Evolutionary conservation across 116 monocot species (phyloP).

Genomic region (Phalaenopsis hybrid): DNA sequence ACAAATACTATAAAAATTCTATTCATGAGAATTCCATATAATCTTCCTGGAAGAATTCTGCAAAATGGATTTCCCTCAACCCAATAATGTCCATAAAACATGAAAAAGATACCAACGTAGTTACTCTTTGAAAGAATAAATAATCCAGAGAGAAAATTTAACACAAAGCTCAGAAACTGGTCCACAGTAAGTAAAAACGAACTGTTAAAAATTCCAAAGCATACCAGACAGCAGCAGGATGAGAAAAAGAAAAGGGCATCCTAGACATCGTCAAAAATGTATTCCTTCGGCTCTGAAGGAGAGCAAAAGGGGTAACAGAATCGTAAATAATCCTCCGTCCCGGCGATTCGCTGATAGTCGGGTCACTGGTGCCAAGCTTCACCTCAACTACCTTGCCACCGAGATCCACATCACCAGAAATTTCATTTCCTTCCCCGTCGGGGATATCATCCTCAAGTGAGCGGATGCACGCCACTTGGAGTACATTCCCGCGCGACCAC

Average conservation of each 20-base stretch:
- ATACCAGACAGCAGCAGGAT: conserved; percentile 40
- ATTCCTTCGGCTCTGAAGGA: conserved; percentile 75
- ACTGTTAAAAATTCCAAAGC: not conserved
- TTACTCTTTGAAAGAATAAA: not conserved
- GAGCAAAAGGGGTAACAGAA: conserved; percentile 66
- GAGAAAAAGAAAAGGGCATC: conserved; percentile 23
- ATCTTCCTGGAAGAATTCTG: not conserved
- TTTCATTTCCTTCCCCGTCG: conserved; percentile 2
- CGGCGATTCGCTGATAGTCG: conserved; percentile 46
- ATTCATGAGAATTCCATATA: not conserved
- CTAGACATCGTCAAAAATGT: conserved; percentile 32
- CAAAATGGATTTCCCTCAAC: not conserved
- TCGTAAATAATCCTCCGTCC: conserved; percentile 71
- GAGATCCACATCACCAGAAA: conserved; percentile 12
- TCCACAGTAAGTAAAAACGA: not conserved
- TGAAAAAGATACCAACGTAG: too few species aligned
- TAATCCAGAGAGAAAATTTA: not conserved
- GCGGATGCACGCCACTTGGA: conserved; percentile 76
- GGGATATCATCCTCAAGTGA: conserved; percentile 8
- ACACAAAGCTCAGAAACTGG: not conserved
- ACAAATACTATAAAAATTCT: not conserved
- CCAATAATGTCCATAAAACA: too few species aligned
- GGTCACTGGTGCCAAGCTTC: conserved; percentile 28
- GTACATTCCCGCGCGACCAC: conserved; percentile 69
- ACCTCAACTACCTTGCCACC: conserved; percentile 86